Percentiles rank a stretch among this genome's conserved stretches.
Evolutionary conservation across 2,329 filamentous ascomycete genomes (phyloP).

Genomic region (Rutstroemia sp.): DNA sequence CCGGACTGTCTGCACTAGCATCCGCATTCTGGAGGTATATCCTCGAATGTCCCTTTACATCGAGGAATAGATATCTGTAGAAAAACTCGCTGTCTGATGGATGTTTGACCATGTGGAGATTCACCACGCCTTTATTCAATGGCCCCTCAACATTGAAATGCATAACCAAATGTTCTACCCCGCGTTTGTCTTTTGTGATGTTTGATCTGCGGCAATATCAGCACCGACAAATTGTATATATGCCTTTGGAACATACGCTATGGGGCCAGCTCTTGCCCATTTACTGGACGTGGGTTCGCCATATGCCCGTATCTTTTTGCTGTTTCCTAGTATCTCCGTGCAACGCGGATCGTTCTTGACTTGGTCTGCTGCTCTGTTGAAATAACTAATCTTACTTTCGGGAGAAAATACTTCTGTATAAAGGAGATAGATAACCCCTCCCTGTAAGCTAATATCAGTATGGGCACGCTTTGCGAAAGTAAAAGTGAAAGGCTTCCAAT

Average conservation of each 20-base stretch:
- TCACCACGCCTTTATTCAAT: slow-evolving; percentile 62
- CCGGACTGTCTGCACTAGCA: slow-evolving; percentile 17
- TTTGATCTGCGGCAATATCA: slow-evolving; percentile 44
- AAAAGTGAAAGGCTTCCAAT: neutral
- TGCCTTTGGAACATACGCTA: slow-evolving; percentile 39
- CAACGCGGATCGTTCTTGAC: slow-evolving; percentile 69
- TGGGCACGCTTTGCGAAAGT: neutral
- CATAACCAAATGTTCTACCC: slow-evolving; percentile 75
- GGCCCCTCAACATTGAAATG: slow-evolving; percentile 82
- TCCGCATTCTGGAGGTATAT: slow-evolving; percentile 60
- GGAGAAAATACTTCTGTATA: slow-evolving; percentile 78
- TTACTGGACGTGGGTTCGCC: slow-evolving; percentile 76
- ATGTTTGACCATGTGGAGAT: slow-evolving; percentile 68
- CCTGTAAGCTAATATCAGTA: slow-evolving; percentile 38
- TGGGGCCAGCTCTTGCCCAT: slow-evolving; percentile 63
- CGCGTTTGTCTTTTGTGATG: slow-evolving; percentile 61
- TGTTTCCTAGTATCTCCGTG: slow-evolving; percentile 65
- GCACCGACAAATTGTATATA: neutral
- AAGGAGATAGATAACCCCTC: slow-evolving; percentile 69
- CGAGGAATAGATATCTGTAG: slow-evolving; percentile 74
- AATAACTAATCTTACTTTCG: slow-evolving; percentile 78
- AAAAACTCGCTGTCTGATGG: slow-evolving; percentile 63
- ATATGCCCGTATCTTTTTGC: slow-evolving; percentile 68
- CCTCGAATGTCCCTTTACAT: slow-evolving; percentile 63
- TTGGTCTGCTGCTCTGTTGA: slow-evolving; percentile 77